Evolutionary conservation across 1,139 yeast genomes (phyloP).

Genomic region (Yamadazyma songkhlaensis): DNA sequence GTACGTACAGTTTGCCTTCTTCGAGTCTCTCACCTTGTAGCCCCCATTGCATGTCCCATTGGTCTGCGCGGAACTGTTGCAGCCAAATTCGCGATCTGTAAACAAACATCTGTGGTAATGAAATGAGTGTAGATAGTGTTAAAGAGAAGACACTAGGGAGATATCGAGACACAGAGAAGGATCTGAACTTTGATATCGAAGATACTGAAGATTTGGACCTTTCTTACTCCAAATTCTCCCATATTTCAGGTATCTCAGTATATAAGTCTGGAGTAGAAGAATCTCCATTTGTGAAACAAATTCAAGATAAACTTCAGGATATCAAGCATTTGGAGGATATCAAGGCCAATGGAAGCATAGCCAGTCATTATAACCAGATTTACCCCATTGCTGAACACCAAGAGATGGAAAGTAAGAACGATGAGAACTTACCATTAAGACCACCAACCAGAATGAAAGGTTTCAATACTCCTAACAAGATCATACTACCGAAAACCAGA

Average conservation of each 20-base stretch:
- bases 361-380: slow-evolving; percentile 12
- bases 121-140: slow-evolving; percentile 1
- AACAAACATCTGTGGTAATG: slow-evolving; percentile 3
- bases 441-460: slow-evolving; percentile 3
- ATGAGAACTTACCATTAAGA: slow-evolving; percentile 9
- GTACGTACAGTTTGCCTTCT: no score
- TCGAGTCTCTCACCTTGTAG: no score
- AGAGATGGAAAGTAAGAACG: slow-evolving; percentile 6
- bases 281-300: slow-evolving; percentile 26
- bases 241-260: slow-evolving; percentile 23
- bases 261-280: slow-evolving; percentile 8
- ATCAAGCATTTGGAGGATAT: slow-evolving; percentile 13
- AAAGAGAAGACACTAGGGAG: slow-evolving; percentile 3
- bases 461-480: slow-evolving; percentile 9
- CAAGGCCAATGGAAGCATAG: slow-evolving; percentile 11
- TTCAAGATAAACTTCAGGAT: slow-evolving; percentile 20
- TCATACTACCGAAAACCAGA: slow-evolving; percentile 8
- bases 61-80: not conserved
- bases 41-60: no score
- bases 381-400: slow-evolving; percentile 14
- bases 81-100: slow-evolving; percentile 5
- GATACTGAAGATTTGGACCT: slow-evolving; percentile 26
- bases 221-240: slow-evolving; percentile 39
- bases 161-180: slow-evolving; percentile 9
- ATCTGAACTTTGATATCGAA: slow-evolving; percentile 19